Base-by-base conservation (phyloP, 176 grass and related monocot genomes). In the Eragrostis curvula region DNA sequence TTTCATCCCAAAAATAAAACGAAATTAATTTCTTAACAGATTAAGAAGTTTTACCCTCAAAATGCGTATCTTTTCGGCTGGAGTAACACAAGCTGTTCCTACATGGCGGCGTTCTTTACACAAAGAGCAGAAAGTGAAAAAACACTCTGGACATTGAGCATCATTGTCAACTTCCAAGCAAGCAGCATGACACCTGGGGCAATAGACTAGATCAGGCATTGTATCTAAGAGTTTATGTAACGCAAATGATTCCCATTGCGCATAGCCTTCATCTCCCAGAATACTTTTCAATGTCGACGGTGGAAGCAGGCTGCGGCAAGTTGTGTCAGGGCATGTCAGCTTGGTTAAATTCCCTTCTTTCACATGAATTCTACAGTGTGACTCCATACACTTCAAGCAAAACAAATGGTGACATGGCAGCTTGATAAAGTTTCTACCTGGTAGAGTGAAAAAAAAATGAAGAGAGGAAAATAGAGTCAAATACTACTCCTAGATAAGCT, bases 161-260 rank as follows among this genome's bases (percentile, higher is more conserved):
- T 96, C 84, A 27, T 96, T 78, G 30, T 84, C 83, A 90, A 88
- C 90, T 82, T 96, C 85, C 74, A 96, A 92, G 86, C 90, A 96
- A 67, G 87, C 93, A 47, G 87, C 87, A 70, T 85, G 71, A 85
- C 91, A 93, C 77, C 91, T 78, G 5, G 91, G 87, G 69, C 91
- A 93, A 42, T 93, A 90, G 29, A 87, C 91, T 53, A 93, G 81
- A 87, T 90, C 91, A 47, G 75, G 61, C 91, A 93, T 93, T 9
- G 91, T 66, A 50, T 93, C 91, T 73, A 93, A 85, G 56, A 88
- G 77, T 80, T 70, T 89, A 44, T 93, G 91, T 47, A 93, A 73
- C 9, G 90, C 14, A 20, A 94, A 82, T 6, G 85, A 83, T 90
- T 90, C 91, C 88, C 92, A 88, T 55, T 70, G 86, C 62, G 71